These are phyloP conservation scores for Candida succiphila DNA, from an alignment of 805 yeast genomes.

Conservation along the genomic window DNA sequence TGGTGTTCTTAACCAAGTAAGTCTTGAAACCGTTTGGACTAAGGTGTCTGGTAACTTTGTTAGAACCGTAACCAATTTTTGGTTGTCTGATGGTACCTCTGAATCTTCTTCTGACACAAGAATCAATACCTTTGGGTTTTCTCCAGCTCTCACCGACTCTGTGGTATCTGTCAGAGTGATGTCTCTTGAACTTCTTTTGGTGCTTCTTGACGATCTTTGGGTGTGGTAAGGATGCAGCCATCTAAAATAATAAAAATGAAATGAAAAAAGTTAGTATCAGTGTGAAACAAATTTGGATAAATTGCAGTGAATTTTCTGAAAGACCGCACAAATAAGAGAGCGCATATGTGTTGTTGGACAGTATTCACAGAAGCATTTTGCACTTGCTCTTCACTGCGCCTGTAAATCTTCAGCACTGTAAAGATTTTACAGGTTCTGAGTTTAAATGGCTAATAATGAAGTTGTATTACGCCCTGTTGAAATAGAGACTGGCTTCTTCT, in stretches of 20 bases:
- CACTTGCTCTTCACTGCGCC: too few relatives aligned
- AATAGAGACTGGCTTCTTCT: too few relatives aligned
- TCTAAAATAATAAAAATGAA: slow-evolving; percentile 23
- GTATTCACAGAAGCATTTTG: too few relatives aligned
- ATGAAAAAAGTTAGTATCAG: not conserved
- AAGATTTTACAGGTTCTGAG: too few relatives aligned
- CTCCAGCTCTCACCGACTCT: slow-evolving; percentile 99
- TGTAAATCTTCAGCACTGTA: too few relatives aligned
- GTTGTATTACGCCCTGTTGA: too few relatives aligned
- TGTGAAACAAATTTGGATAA: too few relatives aligned
- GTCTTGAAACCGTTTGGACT: slow-evolving; percentile 98
- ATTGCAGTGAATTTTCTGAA: too few relatives aligned
- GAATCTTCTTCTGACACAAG: slow-evolving; percentile 99
- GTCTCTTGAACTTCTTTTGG: slow-evolving; percentile 98
- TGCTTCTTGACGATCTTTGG: slow-evolving; percentile 99
- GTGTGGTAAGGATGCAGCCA: slow-evolving; percentile 97
- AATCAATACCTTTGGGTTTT: slow-evolving; percentile 99
- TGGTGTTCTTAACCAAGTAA: slow-evolving; percentile 83
- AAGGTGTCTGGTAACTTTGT: slow-evolving; percentile 96
- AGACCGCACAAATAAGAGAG: too few relatives aligned
- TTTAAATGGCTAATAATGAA: too few relatives aligned
- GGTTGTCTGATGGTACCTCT: slow-evolving; percentile 99
- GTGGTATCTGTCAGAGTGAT: slow-evolving; percentile 98
- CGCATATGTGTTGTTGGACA: too few relatives aligned
- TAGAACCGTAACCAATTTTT: slow-evolving; percentile 99